Conservation (phyloP, 345 rosid species). For the Aethionema arabicum region DNA sequence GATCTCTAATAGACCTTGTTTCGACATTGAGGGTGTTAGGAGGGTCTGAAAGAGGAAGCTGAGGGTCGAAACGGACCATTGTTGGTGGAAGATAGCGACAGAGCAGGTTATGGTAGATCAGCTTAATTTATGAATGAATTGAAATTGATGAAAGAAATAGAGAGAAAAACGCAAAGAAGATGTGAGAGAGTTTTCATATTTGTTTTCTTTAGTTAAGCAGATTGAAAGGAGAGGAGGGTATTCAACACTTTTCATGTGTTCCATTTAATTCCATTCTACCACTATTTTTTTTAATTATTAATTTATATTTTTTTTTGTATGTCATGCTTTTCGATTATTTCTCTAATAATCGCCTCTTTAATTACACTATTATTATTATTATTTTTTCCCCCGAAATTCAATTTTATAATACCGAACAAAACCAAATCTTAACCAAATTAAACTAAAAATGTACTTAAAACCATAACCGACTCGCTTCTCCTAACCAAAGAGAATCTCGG, state of each 20-base stretch:
- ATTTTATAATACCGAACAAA: too few relatives aligned
- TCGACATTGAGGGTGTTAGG: conserved; percentile 33
- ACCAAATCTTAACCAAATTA: too few relatives aligned
- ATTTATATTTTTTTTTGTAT: conserved; percentile 18
- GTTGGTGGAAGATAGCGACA: too few relatives aligned
- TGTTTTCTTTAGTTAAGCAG: conserved; percentile 36
- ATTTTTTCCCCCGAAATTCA: too few relatives aligned
- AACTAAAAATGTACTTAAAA: too few relatives aligned
- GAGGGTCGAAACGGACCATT: too few relatives aligned
- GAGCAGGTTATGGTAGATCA: conserved; percentile 1
- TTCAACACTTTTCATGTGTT: conserved; percentile 52
- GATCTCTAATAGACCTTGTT: conserved; percentile 36
- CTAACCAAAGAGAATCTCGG: too few relatives aligned
- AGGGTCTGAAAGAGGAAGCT: too few relatives aligned
- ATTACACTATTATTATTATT: too few relatives aligned
- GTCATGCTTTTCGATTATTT: conserved; percentile 6
- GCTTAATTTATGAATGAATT: conserved; percentile 18
- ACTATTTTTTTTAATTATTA: conserved; percentile 5
- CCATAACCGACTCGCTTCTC: too few relatives aligned
- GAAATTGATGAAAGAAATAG: conserved; percentile 4
- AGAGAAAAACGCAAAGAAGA: conserved; percentile 44
- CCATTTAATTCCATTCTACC: conserved; percentile 17
- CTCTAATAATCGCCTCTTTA: too few relatives aligned
- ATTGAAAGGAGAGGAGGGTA: conserved; percentile 35
- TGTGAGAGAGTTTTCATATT: conserved; percentile 26